A percentile compares a stretch with the other conserved stretches of the same genome.
phyloP scores from a whole-genome alignment of 2,329 filamentous ascomycete species.

The Grosmannia penicillata region DNA sequence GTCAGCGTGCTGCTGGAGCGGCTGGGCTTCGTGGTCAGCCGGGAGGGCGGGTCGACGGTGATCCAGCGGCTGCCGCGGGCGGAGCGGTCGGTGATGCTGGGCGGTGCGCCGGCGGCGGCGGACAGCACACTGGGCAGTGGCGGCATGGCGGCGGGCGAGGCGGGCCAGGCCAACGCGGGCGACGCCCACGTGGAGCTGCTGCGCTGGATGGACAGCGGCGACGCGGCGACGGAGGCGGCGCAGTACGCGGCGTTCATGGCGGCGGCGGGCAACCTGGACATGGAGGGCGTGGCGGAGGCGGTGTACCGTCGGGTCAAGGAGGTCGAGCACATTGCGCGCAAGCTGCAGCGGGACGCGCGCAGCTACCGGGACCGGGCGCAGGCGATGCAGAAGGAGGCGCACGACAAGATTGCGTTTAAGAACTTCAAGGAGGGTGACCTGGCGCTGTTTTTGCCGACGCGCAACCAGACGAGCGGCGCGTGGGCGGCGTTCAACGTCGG shows the following conservation, averaged over 20 bases:
- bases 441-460: slow-evolving; percentile 82
- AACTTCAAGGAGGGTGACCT: slow-evolving; percentile 95
- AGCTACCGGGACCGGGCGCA: slow-evolving; percentile 81
- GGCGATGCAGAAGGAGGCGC: slow-evolving; percentile 64
- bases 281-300: slow-evolving; percentile 71
- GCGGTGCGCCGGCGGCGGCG: slow-evolving; percentile 21
- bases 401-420: slow-evolving; percentile 91
- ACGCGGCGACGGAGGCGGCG: slow-evolving; percentile 49
- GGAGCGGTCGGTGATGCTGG: slow-evolving; percentile 42
- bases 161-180: neutral
- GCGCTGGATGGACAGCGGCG: slow-evolving; percentile 65
- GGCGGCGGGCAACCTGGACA: slow-evolving; percentile 62
- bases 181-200: slow-evolving; percentile 45
- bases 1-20: slow-evolving; percentile 73
- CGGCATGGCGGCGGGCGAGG: neutral
- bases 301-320: slow-evolving; percentile 85
- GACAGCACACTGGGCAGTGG: neutral
- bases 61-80: slow-evolving; percentile 57
- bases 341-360: slow-evolving; percentile 80
- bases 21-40: slow-evolving; percentile 67
- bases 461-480: slow-evolving; percentile 84
- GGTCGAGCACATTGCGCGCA: slow-evolving; percentile 81
- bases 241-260: slow-evolving; percentile 64
- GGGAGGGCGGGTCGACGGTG: slow-evolving; percentile 56
- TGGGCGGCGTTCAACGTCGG: slow-evolving; percentile 99